Evolutionary conservation across 345 rosid genomes (phyloP), one percentile per base, ranked within the genome.

Genomic region (rapeseed (Brassica napus)): DNA sequence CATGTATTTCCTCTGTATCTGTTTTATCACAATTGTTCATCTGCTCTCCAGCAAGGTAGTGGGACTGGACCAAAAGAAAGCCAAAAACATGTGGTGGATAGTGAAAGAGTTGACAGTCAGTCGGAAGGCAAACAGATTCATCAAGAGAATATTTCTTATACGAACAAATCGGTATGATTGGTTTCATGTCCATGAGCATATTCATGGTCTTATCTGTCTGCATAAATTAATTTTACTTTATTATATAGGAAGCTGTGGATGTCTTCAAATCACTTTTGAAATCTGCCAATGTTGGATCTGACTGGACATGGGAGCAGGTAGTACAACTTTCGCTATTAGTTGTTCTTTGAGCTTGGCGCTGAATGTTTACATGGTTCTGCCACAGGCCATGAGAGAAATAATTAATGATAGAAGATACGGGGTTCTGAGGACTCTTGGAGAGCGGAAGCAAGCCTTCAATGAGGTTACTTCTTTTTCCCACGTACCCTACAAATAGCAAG

Each of bases 291-390:
- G 88, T 95, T 81, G 89, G 91, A 72, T 82, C 93, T 82, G 97
- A 91, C 87, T 95, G 96, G 97, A 88, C 93, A 55, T 95, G 99
- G 99, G 99, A 95, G 75, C 99, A 92, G 91, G 98, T 94, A 81
- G 14, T 84, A 69, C 69, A 78, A 30, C 78, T 63, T 44, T 79
- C 9, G 4, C 77, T 64, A 55, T 69, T 60, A 34, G 69, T 60
- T 68, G 68, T 44, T 61, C 68, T 24, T 47, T 59, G 60, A 62
- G 32, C 47, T 77, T 52, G 65, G 68, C 47, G 65, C 72, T 86
- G 55, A 83, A 35, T 61, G 61, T 78, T 75, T 28, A 65, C 72
- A 16, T 80, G 39, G 69, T 82, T 58, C 58, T 78, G 63, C 73
- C 28, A 68, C 86, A 92, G 98, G 92, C 98, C 65, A 83, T 95